Evolutionary conservation across 2,329 filamentous ascomycete genomes (phyloP), one percentile per base, ranked within the genome.

Genomic region (Cladophialophora exuberans): DNA sequence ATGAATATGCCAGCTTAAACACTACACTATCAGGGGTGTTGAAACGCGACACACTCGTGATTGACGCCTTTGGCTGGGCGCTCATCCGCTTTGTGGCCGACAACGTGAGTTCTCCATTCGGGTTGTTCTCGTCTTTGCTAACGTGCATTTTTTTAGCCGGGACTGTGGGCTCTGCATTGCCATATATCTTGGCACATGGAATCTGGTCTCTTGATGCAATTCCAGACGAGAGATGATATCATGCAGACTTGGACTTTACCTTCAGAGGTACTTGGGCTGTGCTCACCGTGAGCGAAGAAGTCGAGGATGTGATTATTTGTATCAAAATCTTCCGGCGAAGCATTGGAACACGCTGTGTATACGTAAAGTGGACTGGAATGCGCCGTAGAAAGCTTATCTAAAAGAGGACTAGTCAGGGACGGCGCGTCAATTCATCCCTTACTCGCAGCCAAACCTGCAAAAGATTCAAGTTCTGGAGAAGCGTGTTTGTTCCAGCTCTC

Each of bases 181-280:
- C 70, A 72, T 48, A 57, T 72, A n/a, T 67, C 68, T 42, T 72
- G 68, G 67, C 70, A 72, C 42, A 64, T 71, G 5, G 64, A 66
- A 35, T 54, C 58, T 4, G 70, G 70, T n/a, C 53, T 72, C 15
- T 58, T 46, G 7, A 52, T 59, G 56, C 52, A 54, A 18, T 46
- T 52, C 6, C 46, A 49, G 35, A 28, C 46, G 22, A 25, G 46
- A 35, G 39, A 41, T n/a, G 46, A 49, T 30, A 49, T 49, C 28
- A 49, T 49, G 46, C 38, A n/a, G 35, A 49, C 46, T 4, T 49
- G 35, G 35, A 31, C 22, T 9, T 20, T 49, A 23, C 46, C 46
- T 7, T 28, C 46, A 13, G 46, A 49, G n/a, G 46, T 49, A 17
- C 35, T 49, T 36, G 46, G 33, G 23, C 35, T 49, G 3, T 49